Percentiles rank a stretch among this genome's conserved stretches.
Conservation (phyloP, 192 early-diverging fungal species). For the Umbelopsis vinacea region DNA sequence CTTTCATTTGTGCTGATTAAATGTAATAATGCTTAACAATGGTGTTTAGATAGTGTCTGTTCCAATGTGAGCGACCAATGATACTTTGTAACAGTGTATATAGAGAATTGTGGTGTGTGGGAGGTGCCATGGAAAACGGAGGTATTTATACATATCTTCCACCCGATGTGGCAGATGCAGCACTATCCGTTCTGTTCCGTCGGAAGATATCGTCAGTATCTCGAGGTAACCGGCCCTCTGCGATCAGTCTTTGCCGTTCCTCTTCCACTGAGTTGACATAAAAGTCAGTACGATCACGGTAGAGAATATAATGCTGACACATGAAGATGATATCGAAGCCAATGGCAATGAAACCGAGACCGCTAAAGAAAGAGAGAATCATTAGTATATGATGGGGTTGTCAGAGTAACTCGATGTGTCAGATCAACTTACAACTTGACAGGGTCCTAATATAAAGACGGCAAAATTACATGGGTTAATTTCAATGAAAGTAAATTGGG, state of each 20-base stretch:
- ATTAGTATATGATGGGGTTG: neutral
- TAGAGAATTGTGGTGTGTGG: neutral
- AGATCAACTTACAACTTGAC: slow-evolving; percentile 62
- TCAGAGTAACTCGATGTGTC: neutral
- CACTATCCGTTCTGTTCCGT: slow-evolving; percentile 14
- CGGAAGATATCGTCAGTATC: slow-evolving; percentile 20
- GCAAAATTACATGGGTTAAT: neutral
- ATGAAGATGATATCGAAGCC: slow-evolving; percentile 86
- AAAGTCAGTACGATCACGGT: slow-evolving; percentile 49
- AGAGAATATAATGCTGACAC: slow-evolving; percentile 82
- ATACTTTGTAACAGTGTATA: too few species aligned
- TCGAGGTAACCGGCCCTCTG: slow-evolving; percentile 26
- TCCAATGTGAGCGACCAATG: neutral
- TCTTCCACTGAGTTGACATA: slow-evolving; percentile 39
- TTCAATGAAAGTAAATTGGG: neutral
- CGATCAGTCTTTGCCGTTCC: slow-evolving; percentile 38
- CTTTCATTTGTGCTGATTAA: neutral
- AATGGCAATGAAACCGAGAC: slow-evolving; percentile 79
- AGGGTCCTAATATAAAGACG: slow-evolving; percentile 40
- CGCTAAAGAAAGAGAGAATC: slow-evolving; percentile 44
- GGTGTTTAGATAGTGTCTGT: neutral
- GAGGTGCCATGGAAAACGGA: too few species aligned
- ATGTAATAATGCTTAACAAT: slow-evolving; percentile 13
- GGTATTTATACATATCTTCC: neutral
- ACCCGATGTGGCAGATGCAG: neutral